Conservation (phyloP, 2,329 filamentous ascomycete species). For the Trichoderma koningiopsis region DNA sequence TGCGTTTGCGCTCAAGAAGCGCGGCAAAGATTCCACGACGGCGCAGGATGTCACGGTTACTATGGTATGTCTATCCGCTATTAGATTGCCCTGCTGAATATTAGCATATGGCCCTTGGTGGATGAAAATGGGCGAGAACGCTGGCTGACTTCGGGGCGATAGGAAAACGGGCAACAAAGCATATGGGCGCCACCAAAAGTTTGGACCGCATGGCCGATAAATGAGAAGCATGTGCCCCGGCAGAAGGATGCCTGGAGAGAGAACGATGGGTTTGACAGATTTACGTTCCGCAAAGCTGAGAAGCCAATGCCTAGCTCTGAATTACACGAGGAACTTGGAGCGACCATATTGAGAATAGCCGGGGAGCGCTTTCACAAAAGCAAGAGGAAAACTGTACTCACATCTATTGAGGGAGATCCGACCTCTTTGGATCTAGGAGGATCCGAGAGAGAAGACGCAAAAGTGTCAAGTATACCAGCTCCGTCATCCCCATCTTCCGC, state of each 20-base stretch:
- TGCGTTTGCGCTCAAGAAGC: conserved; percentile 65
- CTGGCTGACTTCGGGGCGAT: background rate
- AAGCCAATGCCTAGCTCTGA: conserved; percentile 56
- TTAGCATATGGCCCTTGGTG: background rate
- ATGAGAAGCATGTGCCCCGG: conserved; percentile 61
- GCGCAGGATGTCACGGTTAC: conserved; percentile 35
- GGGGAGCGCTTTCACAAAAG: conserved; percentile 61
- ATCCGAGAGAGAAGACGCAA: background rate
- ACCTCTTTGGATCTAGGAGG: conserved; percentile 4
- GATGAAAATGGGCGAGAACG: background rate
- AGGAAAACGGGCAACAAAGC: conserved; percentile 37
- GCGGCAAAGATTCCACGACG: conserved; percentile 33
- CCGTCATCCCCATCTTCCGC: background rate
- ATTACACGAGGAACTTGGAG: conserved; percentile 71
- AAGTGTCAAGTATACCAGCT: background rate
- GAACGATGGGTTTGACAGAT: conserved; percentile 51
- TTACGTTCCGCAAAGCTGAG: conserved; percentile 51
- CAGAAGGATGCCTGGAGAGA: conserved; percentile 46
- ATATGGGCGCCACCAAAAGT: conserved; percentile 56
- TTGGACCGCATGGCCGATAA: conserved; percentile 89
- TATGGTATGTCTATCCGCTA: conserved; percentile 32
- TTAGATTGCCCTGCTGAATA: background rate
- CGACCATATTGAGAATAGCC: conserved; percentile 65
- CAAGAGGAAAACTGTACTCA: conserved; percentile 16
- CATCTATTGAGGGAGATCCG: conserved; percentile 17